Conservation (phyloP, 2,329 filamentous ascomycete species). For the Cladophialophora psammophila region DNA sequence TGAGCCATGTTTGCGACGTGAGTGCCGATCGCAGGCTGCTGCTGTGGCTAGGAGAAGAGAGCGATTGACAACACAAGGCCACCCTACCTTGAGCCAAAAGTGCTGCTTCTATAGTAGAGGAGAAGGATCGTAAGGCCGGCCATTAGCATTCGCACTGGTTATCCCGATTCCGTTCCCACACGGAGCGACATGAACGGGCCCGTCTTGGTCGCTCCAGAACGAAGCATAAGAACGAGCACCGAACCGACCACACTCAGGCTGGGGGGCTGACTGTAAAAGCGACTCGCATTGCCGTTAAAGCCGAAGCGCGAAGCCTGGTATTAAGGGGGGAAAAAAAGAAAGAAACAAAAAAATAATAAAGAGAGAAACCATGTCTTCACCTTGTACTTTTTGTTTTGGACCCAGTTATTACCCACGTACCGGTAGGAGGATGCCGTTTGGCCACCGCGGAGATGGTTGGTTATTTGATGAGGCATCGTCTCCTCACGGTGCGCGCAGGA, state of each 20-base stretch:
- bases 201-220: background rate
- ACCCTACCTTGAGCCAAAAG: background rate
- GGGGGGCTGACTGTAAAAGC: background rate
- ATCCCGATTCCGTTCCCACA: background rate
- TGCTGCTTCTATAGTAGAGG: background rate
- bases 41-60: background rate
- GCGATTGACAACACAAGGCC: background rate
- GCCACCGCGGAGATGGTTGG: no score
- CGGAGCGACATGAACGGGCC: background rate
- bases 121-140: background rate
- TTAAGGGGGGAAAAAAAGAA: no score
- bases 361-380: background rate
- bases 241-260: background rate
- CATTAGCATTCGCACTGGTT: background rate
- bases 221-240: background rate
- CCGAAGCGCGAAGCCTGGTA: background rate
- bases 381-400: background rate
- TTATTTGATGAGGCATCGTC: background rate
- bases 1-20: constrained; percentile 9
- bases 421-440: no score
- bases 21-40: background rate
- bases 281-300: background rate
- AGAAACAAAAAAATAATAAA: no score
- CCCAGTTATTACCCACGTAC: background rate
- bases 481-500: background rate